Evolutionary conservation across 2,329 filamentous ascomycete species (phyloP), one percentile per base, ranked within the genome.

Genomic region (Ilyonectria destructans): DNA sequence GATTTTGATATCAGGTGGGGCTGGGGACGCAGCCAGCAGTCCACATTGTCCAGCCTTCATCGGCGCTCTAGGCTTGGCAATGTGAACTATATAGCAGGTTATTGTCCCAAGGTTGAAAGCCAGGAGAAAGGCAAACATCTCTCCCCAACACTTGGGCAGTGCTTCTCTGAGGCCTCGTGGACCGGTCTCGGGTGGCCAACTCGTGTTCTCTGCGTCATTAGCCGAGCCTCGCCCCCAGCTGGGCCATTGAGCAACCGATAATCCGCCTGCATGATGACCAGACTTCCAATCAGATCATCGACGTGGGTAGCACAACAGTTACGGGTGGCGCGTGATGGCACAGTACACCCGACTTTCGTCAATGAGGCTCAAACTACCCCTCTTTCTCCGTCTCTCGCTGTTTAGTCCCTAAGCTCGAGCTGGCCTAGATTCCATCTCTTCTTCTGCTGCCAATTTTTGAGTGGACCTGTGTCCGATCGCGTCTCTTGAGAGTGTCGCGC

Each of bases 321-420:
- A n/a, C 59, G 29, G 40, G 10, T 29, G 54, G 6, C 15, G 23
- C 33, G 48, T 35, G 15, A 31, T 31, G 31, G 31, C 6, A 62
- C 26, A 33, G 26, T 13, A 29, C 19, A 17, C 10, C 10, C 31
- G 31, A 15, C 2, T 19, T 40, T 7, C 4, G 10, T n/a, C 26
- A 15, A 23, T 59, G 45, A 64, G 46, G 43, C 54, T 58, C 55
- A 57, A 31, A 37, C 51, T 64, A 64, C 61, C 61, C 61, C 61
- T 64, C 61, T 52, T 58, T 64, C 51, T 21, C 37, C 17, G 37
- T 17, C 15, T 6, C 37, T 40, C 55, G 4, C 19, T n/a, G 19
- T 54, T 21, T 48, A 15, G n/a, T 17, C 31, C 35, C 21, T 33
- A 33, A 26, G 26, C 48, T 49, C 35, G 23, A n/a, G 37, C 37